These are phyloP conservation scores for Wickerhamomyces sp. DNA, from an alignment of 1,139 yeast genomes.

Conservation along the genomic window DNA sequence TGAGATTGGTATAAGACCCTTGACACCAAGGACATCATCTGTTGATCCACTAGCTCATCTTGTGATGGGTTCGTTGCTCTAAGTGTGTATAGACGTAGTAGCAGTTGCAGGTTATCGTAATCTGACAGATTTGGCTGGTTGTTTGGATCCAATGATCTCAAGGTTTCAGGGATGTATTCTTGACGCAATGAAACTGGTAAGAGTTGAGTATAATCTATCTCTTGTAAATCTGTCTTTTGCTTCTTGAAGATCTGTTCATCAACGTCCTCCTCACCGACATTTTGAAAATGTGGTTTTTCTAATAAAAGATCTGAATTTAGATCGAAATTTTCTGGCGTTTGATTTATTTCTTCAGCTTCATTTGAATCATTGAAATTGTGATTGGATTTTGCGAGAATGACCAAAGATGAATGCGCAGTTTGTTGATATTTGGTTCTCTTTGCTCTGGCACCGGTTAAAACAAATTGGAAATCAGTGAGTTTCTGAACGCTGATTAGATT, in stretches of 20 bases:
- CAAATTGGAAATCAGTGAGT: conserved; percentile 55
- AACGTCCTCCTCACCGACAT: conserved; percentile 45
- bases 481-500: conserved; percentile 48
- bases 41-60: conserved; percentile 73
- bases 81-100: conserved; percentile 61
- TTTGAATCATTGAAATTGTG: conserved; percentile 24
- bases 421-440: conserved; percentile 82
- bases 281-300: conserved; percentile 67
- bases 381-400: conserved; percentile 64
- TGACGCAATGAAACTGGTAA: conserved; percentile 58
- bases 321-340: conserved; percentile 48
- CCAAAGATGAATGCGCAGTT: conserved; percentile 62
- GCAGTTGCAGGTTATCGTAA: conserved; percentile 66
- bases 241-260: conserved; percentile 33
- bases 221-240: conserved; percentile 29
- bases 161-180: conserved; percentile 55
- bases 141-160: conserved; percentile 68
- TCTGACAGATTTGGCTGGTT: conserved; percentile 69
- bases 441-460: conserved; percentile 84
- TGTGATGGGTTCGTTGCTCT: conserved; percentile 70
- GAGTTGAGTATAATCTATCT: conserved; percentile 33
- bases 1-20: conserved; percentile 54
- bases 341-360: conserved; percentile 19
- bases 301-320: conserved; percentile 75
- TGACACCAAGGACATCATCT: conserved; percentile 65